phyloP scores from a whole-genome alignment of 139 green algal genomes.

The Desmodesmus armatus region DNA sequence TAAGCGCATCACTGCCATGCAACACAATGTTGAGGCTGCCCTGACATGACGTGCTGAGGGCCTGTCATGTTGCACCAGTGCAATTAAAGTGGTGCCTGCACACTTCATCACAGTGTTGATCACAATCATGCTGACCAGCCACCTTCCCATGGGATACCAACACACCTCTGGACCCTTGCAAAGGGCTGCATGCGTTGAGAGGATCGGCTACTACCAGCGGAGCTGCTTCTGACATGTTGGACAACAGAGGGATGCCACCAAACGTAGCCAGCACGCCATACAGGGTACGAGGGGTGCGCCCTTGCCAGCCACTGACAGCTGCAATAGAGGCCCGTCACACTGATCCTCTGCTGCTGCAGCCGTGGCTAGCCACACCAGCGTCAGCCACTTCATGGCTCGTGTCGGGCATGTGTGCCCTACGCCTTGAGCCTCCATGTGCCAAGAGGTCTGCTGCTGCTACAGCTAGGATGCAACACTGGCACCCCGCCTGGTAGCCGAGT shows the following conservation, averaged over 20 bases:
- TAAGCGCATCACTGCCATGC: background rate
- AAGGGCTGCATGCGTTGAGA: background rate
- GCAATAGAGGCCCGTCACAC: slow-evolving; percentile 29
- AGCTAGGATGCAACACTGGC: too few species aligned
- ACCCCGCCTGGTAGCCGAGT: too few species aligned
- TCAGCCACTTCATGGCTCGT: slow-evolving; percentile 4
- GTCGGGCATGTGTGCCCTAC: slow-evolving; percentile 20
- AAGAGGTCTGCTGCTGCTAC: too few species aligned
- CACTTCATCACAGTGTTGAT: background rate
- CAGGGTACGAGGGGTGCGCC: slow-evolving; percentile 20
- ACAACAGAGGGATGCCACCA: slow-evolving; percentile 36
- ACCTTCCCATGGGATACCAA: background rate
- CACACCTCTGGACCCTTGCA: background rate
- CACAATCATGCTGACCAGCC: too few species aligned
- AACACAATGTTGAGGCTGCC: background rate
- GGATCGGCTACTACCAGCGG: slow-evolving; percentile 4
- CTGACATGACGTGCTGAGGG: background rate
- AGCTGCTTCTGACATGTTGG: background rate
- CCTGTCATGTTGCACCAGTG: too few species aligned
- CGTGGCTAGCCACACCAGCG: slow-evolving; percentile 21
- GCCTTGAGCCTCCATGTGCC: too few species aligned
- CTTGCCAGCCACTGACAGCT: background rate
- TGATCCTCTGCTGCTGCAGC: slow-evolving; percentile 10
- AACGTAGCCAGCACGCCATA: slow-evolving; percentile 46
- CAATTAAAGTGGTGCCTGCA: background rate